A percentile compares a stretch with the other conserved stretches of the same genome.
phyloP scores from a whole-genome alignment of 352 stramenopile species.

The Phytophthora boehmeriae region DNA sequence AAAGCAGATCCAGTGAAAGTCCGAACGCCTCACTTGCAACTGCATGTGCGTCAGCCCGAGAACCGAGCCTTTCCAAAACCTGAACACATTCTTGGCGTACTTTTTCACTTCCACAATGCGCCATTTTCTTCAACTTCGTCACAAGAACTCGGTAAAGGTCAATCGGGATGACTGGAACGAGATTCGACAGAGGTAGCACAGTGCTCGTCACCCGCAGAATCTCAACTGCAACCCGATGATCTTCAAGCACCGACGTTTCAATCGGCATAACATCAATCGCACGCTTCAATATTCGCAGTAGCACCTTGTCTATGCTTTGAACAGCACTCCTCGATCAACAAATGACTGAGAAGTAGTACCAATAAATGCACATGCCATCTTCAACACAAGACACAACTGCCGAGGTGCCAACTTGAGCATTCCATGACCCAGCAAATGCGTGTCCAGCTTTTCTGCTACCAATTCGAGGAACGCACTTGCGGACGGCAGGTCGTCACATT shows the following conservation, averaged over 20 bases:
- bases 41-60: constrained; percentile 7
- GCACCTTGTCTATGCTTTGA: constrained; percentile 16
- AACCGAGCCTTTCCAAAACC: constrained; percentile 30
- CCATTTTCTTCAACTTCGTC: constrained; percentile 2
- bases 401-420: constrained; percentile 29
- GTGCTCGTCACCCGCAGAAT: constrained; percentile 25
- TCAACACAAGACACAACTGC: constrained; percentile 37
- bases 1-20: constrained; percentile 26
- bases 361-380: constrained; percentile 38
- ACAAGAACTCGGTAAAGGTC: constrained; percentile 17
- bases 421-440: constrained; percentile 15
- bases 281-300: constrained; percentile 28
- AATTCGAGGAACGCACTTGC: constrained; percentile 26
- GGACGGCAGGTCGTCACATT: constrained; percentile 8
- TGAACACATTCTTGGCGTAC: constrained; percentile 26
- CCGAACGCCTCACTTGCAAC: constrained; percentile 24
- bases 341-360: constrained; percentile 7
- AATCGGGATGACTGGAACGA: constrained; percentile 19
- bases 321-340: constrained; percentile 9
- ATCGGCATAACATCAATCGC: constrained; percentile 19
- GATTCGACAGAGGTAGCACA: constrained; percentile 17
- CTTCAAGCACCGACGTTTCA: constrained; percentile 13
- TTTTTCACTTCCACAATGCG: constrained; percentile 23
- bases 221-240: constrained; percentile 25
- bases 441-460: constrained; percentile 27